phyloP scores from a whole-genome alignment of 2,329 filamentous ascomycete genomes.

The Hypoxylon sp. region DNA sequence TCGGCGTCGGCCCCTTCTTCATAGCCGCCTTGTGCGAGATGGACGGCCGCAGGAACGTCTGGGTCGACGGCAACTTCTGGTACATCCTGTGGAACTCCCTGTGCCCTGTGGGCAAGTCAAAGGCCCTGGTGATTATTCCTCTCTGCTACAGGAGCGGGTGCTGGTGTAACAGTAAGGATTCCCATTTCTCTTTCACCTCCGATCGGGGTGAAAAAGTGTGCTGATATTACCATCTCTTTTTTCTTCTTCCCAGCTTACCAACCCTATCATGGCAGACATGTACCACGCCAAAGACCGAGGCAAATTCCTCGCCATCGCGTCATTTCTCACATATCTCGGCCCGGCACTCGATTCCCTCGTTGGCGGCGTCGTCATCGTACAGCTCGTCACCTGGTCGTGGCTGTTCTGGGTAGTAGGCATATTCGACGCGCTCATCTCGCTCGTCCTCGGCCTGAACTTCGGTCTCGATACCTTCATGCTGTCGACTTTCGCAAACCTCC shows the following conservation, averaged over 20 bases:
- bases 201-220: neutral
- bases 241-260: slow-evolving; percentile 40
- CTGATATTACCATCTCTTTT: neutral
- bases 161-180: slow-evolving; percentile 42
- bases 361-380: slow-evolving; percentile 70
- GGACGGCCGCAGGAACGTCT: slow-evolving; percentile 47
- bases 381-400: slow-evolving; percentile 73
- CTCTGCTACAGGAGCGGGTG: slow-evolving; percentile 43
- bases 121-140: slow-evolving; percentile 45
- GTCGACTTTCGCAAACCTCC: slow-evolving; percentile 60
- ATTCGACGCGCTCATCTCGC: slow-evolving; percentile 56
- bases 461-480: slow-evolving; percentile 61
- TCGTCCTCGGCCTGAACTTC: slow-evolving; percentile 57
- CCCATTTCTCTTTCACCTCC: neutral
- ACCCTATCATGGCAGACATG: slow-evolving; percentile 49
- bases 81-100: slow-evolving; percentile 50
- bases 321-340: slow-evolving; percentile 55
- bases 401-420: slow-evolving; percentile 73
- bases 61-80: slow-evolving; percentile 45
- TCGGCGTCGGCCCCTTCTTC: slow-evolving; percentile 47
- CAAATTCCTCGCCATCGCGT: slow-evolving; percentile 47
- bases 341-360: slow-evolving; percentile 73
- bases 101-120: slow-evolving; percentile 44
- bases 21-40: slow-evolving; percentile 48
- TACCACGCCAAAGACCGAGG: slow-evolving; percentile 48